Percentiles rank a stretch among this genome's conserved stretches.
Evolutionary conservation across 768 basidiomycete genomes (phyloP).

Genomic region (Tulasnella sp.): DNA sequence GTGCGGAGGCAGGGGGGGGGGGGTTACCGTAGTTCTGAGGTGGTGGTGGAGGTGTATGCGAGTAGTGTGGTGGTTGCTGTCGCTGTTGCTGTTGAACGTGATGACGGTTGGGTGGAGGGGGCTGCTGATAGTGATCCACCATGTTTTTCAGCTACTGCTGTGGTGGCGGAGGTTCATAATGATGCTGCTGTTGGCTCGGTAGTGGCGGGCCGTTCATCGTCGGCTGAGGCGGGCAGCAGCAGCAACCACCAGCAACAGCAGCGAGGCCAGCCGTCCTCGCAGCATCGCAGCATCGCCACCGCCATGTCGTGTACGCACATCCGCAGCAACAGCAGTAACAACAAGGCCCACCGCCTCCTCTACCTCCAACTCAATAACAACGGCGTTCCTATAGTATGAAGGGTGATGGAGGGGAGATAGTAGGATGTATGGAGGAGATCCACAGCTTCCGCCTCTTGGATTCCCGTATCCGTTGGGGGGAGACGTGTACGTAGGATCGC

Average conservation of each 20-base stretch:
- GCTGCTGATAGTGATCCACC: background rate
- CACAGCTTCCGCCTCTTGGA: background rate
- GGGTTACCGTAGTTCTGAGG: too few species aligned
- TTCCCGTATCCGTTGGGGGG: background rate
- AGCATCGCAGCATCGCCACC: background rate
- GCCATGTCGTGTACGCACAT: too few species aligned
- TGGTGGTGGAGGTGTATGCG: background rate
- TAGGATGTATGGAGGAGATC: background rate
- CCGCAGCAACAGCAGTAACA: too few species aligned
- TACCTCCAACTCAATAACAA: too few species aligned
- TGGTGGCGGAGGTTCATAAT: too few species aligned
- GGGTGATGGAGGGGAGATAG: too few species aligned
- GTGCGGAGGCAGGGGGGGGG: too few species aligned
- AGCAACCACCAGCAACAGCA: background rate
- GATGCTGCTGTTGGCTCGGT: background rate
- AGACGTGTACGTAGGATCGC: background rate
- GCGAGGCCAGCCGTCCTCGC: background rate
- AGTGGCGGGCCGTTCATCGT: background rate
- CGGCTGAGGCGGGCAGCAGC: background rate
- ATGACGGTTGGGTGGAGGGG: background rate
- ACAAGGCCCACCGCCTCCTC: too few species aligned
- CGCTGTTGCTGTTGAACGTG: slow-evolving; percentile 1
- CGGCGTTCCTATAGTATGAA: too few species aligned
- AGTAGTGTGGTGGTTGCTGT: background rate
- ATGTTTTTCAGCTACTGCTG: too few species aligned